A percentile compares a stretch with the other conserved stretches of the same genome.
Evolutionary conservation across 768 basidiomycete genomes (phyloP).

Genomic region (Tulasnella sp.): DNA sequence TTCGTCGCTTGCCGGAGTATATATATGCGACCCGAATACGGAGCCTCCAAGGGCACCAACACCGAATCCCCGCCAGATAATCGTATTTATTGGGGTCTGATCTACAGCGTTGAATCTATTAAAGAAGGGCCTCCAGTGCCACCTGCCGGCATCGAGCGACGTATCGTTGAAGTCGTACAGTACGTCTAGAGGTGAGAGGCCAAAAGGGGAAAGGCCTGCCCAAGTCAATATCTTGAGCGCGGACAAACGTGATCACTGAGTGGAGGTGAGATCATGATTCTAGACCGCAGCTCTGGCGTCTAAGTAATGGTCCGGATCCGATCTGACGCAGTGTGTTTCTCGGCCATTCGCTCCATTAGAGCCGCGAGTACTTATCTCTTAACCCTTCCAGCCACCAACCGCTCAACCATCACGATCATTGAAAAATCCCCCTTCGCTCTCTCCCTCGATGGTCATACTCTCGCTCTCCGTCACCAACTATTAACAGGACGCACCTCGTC

Average conservation of each 20-base stretch:
- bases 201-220: constrained; percentile 50
- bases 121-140: constrained; percentile 35
- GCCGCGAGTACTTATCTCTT: constrained; percentile 62
- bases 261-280: constrained; percentile 43
- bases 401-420: constrained; percentile 48
- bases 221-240: constrained; percentile 66
- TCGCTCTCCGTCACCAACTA: constrained; percentile 33
- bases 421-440: constrained; percentile 70
- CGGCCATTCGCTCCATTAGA: constrained; percentile 38
- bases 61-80: constrained; percentile 48
- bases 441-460: constrained; percentile 69
- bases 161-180: constrained; percentile 38
- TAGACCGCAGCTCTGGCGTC: background rate
- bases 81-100: constrained; percentile 72
- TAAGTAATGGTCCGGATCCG: background rate
- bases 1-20: constrained; percentile 63
- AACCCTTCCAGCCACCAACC: constrained; percentile 58
- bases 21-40: constrained; percentile 57
- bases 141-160: constrained; percentile 38
- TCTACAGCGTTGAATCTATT: constrained; percentile 67
- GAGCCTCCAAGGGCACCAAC: constrained; percentile 39
- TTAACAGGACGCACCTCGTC: constrained; percentile 12
- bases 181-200: constrained; percentile 58
- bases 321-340: background rate
- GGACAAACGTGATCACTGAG: constrained; percentile 77